phyloP scores from a whole-genome alignment of 257 asterid genomes.

The Ligustrum vulgare region DNA sequence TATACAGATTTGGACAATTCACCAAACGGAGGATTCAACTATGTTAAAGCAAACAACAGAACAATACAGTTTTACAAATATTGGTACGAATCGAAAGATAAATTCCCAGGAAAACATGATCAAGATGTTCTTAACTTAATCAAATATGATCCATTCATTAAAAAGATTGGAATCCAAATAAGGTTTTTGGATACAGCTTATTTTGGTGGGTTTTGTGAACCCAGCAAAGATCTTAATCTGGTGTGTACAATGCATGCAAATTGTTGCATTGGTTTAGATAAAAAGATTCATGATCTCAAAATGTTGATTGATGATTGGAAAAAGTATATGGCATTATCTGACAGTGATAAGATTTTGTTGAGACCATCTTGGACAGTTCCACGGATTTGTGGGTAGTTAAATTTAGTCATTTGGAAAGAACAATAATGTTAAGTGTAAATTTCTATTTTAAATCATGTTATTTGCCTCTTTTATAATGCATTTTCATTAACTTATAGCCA shows the following conservation, averaged over 20 bases:
- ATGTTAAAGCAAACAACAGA: conserved; percentile 47
- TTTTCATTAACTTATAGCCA: too few relatives aligned
- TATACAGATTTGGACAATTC: conserved; percentile 36
- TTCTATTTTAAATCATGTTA: neutral
- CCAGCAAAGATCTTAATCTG: conserved; percentile 34
- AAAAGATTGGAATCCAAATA: conserved; percentile 39
- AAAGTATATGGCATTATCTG: conserved; percentile 25
- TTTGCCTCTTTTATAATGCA: neutral
- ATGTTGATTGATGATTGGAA: conserved; percentile 36
- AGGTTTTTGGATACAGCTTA: conserved; percentile 51
- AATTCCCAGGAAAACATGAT: conserved; percentile 52
- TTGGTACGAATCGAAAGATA: conserved; percentile 39
- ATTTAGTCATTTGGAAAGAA: neutral
- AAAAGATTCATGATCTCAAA: conserved; percentile 35
- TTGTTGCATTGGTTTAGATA: conserved; percentile 35
- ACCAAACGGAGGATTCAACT: conserved; percentile 66
- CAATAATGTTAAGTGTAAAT: neutral
- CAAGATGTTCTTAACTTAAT: conserved; percentile 62
- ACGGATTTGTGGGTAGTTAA: conserved; percentile 38
- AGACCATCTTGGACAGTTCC: conserved; percentile 40
- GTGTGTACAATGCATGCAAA: conserved; percentile 46
- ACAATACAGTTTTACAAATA: conserved; percentile 52
- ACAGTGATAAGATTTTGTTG: conserved; percentile 15
- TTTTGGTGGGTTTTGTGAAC: conserved; percentile 57
- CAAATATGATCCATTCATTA: conserved; percentile 35